Base-by-base conservation (phyloP, 2,329 filamentous ascomycete genomes). In the Colletotrichum siamense region DNA sequence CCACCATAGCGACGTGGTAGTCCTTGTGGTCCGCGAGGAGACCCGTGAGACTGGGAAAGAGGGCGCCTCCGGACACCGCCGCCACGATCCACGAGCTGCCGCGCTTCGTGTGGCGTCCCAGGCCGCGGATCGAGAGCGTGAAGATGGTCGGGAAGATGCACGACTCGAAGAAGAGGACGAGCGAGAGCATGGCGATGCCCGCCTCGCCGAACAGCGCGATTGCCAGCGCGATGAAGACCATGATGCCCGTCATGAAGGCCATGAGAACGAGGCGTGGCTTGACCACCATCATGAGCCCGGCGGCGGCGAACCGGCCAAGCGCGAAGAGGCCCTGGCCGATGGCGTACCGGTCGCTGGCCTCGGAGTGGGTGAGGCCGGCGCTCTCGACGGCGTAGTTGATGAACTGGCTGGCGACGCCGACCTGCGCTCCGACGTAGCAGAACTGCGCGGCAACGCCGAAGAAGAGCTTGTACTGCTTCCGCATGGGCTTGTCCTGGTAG, bases 91-190 rank as follows among this genome's bases (percentile, higher is more conserved):
- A 76, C 2, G 88, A 88, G 3, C 87, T 87, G 8, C 90, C 90
- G 61, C 86, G 83, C 83, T 92, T 92, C 18, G 87, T 89, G 83
- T 91, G 88, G 30, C 88, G 87, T 22, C 90, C 90, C 2, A 92
- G 85, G 1, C 90, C 91, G 13, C 90, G 86, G 82, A 92, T 90
- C 15, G 71, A 73, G 6, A 92, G 84, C 0, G 90, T 90, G 68
- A 92, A 90, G 78, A 92, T 92, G 44, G 89, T 91, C 1, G 91
- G 89, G 71, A 92, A 90, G 78, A 92, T 92, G 55, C 89, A 91
- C 2, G 86, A 89, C 82, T 90, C 90, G 82, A 90, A 91, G 84
- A 91, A 92, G 64, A 92, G 84, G 1, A 90, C 88, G 1, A 90
- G 71, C 75, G 86, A 89, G n/a, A 92, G 83, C 86, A 92, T 89